A percentile compares a stretch with the other conserved stretches of the same genome.
These are phyloP conservation scores for Parmales sp. DNA, from an alignment of 108 stramenopile species.

Conservation along the genomic window DNA sequence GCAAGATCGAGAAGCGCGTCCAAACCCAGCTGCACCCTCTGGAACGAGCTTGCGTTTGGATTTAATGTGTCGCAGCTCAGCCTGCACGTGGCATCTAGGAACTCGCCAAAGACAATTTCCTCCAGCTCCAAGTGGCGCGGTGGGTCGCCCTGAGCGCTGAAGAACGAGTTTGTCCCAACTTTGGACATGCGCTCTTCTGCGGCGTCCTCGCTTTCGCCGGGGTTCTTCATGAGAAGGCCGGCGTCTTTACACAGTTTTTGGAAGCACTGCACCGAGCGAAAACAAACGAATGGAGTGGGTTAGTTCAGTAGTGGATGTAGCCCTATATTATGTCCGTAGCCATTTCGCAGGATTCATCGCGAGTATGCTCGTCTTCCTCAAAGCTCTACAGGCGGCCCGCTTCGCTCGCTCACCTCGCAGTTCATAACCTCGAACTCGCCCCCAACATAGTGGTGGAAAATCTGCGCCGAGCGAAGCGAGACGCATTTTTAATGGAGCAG, in stretches of 20 bases:
- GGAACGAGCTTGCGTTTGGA: not conserved
- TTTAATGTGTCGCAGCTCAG: not conserved
- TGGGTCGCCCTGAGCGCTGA: slow-evolving; percentile 6
- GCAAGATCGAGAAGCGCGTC: not conserved
- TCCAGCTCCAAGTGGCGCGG: not conserved
- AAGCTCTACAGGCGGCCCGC: no score
- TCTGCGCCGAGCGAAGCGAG: no score
- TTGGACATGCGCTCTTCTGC: not conserved
- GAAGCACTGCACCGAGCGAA: not conserved
- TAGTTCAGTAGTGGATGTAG: no score
- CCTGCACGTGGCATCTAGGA: slow-evolving; percentile 8
- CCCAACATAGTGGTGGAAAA: no score
- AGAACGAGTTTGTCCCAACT: not conserved
- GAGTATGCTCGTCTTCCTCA: no score
- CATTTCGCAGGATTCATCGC: no score
- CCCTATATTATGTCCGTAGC: no score
- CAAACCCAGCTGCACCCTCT: not conserved
- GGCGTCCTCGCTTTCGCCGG: not conserved
- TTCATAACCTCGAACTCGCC: no score
- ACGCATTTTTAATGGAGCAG: no score
- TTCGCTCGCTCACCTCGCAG: no score
- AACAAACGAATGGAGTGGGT: no score
- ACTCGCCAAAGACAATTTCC: not conserved
- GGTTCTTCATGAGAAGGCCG: not conserved
- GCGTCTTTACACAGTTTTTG: not conserved